Evolutionary conservation across 345 rosid genomes (phyloP), one percentile per base, ranked within the genome.

Genomic region (Lepidium didymum): DNA sequence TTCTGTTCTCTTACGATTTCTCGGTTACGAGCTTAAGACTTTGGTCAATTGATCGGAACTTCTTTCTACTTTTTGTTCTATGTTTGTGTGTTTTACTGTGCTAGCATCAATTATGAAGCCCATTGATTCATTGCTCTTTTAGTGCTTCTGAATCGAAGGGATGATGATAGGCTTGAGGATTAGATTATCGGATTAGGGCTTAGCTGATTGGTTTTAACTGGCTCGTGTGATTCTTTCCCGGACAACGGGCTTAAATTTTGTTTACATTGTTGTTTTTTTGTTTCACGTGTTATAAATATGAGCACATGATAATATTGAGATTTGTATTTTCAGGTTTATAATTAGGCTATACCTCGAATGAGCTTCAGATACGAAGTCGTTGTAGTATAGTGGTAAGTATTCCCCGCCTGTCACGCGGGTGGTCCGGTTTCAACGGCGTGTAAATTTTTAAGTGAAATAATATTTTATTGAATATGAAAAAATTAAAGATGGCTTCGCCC

Each of bases 351-450:
- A n/a, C n/a, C n/a, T n/a, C n/a, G n/a, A n/a, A n/a, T 23, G 4
- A 3, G 27, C 3, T 23, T 23, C 3, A 23, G 27, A 2, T 1
- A 23, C 27, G 3, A 23, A 3, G 27, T 23, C 27, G 27, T 23
- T 23, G 27, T 23, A 23, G 27, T 23, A 23, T 23, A 23, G 27
- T 23, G 27, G 27, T 23, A 23, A 23, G 27, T 23, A 23, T 23
- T 23, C 21, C 21, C 87, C 86, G 91, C 83, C 96, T 87, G 91
- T 91, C 98, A 90, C 90, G 85, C 87, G 86, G 91, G 91, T 44
- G 96, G 84, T 96, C 92, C 88, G 89, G 81, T 89, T 84, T 87
- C 92, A 87, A 80, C 86, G 92, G 97, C 86, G 94, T 36, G 1
- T 19, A 19, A 19, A 19, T 19, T 19, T 19, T 19, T 19, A 19